Evolutionary conservation across 176 grass and related monocot species (phyloP), one percentile per base, ranked within the genome.

Genomic region (Oryza punctata): DNA sequence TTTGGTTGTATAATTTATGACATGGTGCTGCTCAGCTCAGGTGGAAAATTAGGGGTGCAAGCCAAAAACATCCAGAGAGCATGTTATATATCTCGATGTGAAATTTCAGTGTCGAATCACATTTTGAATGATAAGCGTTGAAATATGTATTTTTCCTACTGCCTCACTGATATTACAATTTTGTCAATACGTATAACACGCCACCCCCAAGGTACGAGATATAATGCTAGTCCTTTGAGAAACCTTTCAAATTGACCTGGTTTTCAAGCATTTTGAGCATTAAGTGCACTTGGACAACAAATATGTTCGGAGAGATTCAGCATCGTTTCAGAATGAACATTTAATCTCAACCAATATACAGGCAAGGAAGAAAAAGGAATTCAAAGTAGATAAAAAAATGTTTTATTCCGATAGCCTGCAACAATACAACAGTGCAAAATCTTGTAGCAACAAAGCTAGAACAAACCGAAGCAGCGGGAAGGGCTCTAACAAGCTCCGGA

Each of bases 341-440:
- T 60, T 61, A 3, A 61, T 24, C 57, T 73, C 29, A 32, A 66
- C 11, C 16, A 5, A 67, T 84, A 73, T 21, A 32, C 18, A 29
- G 9, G 33, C 30, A 54, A 57, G 3, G 13, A 75, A 67, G 7
- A 38, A 54, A 1, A 32, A 18, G 7, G 1, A 46, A 19, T 1
- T 3, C 19, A 24, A 61, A 61, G 7, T n/a, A 21, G 0, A 57
- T 21, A 60, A 8, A 47, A 37, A 64, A 3, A n/a, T 3, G 9
- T 65, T 79, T 77, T 28, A 35, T 75, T 88, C 45, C 21, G 41
- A 69, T n/a, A n/a, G 30, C 80, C 84, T 38, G 4, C 47, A 12
- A 57, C 5, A 15, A 2, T 11, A 64, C 33, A 35, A 60, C 49
- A 9, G 29, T 37, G 11, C 43, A 21, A 29, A 57, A 35, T 63